Percentiles rank a stretch among this genome's conserved stretches.
Evolutionary conservation across 345 rosid species (phyloP).

Genomic region (Streptanthus diversifolius): DNA sequence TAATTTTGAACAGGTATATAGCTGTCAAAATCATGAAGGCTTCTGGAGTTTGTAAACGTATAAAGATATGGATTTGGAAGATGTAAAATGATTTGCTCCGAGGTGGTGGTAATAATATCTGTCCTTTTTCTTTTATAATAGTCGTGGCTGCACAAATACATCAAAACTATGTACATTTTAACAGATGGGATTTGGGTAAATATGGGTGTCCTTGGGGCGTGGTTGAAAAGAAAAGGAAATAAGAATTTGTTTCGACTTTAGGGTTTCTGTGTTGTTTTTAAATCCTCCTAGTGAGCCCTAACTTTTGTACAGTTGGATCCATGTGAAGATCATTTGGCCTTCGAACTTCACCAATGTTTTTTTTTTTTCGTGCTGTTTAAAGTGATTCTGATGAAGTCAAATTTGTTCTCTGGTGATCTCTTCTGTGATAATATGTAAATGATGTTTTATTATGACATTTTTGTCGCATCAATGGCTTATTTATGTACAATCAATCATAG

Average conservation of each 20-base stretch:
- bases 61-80: slow-evolving; percentile 15
- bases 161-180: slow-evolving; percentile 12
- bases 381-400: neutral
- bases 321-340: slow-evolving; percentile 14
- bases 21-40: slow-evolving; percentile 17
- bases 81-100: slow-evolving; percentile 4
- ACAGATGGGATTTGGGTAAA: slow-evolving; percentile 23
- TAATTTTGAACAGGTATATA: slow-evolving; percentile 30
- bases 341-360: neutral
- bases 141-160: neutral
- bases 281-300: slow-evolving; percentile 26
- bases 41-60: slow-evolving; percentile 25
- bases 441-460: neutral
- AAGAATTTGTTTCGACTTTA: neutral
- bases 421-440: neutral
- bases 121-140: neutral
- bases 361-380: neutral
- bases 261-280: slow-evolving; percentile 27
- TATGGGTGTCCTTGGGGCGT: slow-evolving; percentile 16
- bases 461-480: neutral
- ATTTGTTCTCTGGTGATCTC: slow-evolving; percentile 10
- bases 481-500: slow-evolving; percentile 26
- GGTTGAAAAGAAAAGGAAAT: slow-evolving; percentile 5
- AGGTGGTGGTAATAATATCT: slow-evolving; percentile 24
- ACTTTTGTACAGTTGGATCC: slow-evolving; percentile 27